phyloP scores from a whole-genome alignment of 352 stramenopile genomes.

The Thalassiosira livingstoniorum region DNA sequence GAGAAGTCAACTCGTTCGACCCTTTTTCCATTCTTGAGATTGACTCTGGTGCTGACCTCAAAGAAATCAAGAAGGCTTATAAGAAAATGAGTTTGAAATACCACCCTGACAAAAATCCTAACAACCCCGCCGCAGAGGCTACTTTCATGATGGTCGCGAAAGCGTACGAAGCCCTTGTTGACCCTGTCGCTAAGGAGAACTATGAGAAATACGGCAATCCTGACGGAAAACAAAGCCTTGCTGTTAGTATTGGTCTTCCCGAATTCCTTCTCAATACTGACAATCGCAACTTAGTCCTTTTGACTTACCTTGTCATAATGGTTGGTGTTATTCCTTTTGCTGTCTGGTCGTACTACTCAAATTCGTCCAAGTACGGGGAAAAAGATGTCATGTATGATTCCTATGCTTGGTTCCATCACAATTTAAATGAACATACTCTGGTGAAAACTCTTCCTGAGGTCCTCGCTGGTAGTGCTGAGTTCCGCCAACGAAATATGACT shows the following conservation, averaged over 20 bases:
- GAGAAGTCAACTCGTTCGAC: conserved; percentile 98
- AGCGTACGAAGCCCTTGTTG: conserved; percentile 94
- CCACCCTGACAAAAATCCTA: conserved; percentile 94
- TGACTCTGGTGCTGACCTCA: conserved; percentile 89
- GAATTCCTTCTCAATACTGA: conserved; percentile 96
- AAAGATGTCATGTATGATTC: conserved; percentile 99
- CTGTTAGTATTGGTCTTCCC: conserved; percentile 95
- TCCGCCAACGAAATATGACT: conserved; percentile 83
- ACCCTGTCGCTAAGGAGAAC: conserved; percentile 96
- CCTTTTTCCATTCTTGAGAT: conserved; percentile 97
- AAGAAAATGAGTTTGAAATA: conserved; percentile 85
- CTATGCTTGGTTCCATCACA: conserved; percentile 98
- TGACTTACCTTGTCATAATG: conserved; percentile 98
- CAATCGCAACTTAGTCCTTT: conserved; percentile 98
- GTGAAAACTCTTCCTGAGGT: conserved; percentile 95
- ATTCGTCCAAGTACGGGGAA: conserved; percentile 97
- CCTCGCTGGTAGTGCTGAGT: conserved; percentile 86
- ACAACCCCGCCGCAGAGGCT: conserved; percentile 95
- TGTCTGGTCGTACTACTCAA: conserved; percentile 92
- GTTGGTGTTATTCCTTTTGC: conserved; percentile 97
- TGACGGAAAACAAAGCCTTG: conserved; percentile 97
- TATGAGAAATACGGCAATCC: conserved; percentile 99
- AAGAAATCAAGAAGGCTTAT: conserved; percentile 94
- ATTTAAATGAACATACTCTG: conserved; percentile 93
- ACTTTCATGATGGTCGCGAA: conserved; percentile 99